Evolutionary conservation across 2,329 filamentous ascomycete species (phyloP).

Genomic region (Aureobasidium lini): DNA sequence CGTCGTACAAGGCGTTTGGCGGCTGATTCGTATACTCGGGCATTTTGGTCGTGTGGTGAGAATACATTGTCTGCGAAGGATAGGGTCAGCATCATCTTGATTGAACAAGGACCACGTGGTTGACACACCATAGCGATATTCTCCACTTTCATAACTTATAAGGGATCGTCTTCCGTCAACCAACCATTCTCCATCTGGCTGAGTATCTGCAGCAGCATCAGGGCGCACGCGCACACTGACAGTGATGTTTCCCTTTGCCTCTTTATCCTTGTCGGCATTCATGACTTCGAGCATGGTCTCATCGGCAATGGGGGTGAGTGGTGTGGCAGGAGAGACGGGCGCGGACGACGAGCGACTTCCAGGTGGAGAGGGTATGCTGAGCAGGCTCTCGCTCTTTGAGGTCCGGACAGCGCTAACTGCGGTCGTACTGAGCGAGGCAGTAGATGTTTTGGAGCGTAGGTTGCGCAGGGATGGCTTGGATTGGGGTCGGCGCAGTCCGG

Average conservation of each 20-base stretch:
- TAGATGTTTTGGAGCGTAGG: constrained; percentile 47
- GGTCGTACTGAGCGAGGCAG: constrained; percentile 48
- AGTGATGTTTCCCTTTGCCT: constrained; percentile 87
- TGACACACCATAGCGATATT: constrained; percentile 78
- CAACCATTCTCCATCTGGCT: constrained; percentile 78
- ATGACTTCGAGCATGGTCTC: constrained; percentile 35
- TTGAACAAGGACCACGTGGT: background rate
- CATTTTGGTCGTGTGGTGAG: constrained; percentile 85
- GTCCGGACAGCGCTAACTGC: constrained; percentile 59
- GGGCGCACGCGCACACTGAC: constrained; percentile 92
- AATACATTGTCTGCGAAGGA: constrained; percentile 79
- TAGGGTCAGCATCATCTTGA: background rate
- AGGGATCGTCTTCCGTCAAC: constrained; percentile 77
- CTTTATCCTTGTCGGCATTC: constrained; percentile 38
- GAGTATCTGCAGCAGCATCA: constrained; percentile 57
- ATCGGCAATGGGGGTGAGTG: constrained; percentile 72
- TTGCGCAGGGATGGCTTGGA: constrained; percentile 28
- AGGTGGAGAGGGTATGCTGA: constrained; percentile 72
- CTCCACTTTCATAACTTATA: constrained; percentile 83
- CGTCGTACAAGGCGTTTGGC: constrained; percentile 90
- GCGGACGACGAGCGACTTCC: constrained; percentile 89
- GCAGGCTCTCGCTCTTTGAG: constrained; percentile 65
- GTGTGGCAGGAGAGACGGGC: constrained; percentile 86
- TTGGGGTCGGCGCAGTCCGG: constrained; percentile 21
- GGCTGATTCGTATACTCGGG: constrained; percentile 85